Base-by-base conservation (phyloP, 106 monocot species). In the Iris macrosiphon region DNA sequence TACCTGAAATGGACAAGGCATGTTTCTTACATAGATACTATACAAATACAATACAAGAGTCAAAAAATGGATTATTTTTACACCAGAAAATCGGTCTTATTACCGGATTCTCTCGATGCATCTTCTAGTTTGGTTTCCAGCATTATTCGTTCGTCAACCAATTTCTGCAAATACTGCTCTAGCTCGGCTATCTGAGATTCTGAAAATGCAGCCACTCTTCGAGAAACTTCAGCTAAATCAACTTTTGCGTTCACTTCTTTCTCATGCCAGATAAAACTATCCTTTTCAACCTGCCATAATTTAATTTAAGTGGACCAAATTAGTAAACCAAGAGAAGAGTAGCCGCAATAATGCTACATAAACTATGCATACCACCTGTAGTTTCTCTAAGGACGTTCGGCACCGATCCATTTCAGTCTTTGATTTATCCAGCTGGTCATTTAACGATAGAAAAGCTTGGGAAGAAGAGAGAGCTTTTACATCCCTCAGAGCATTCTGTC, bases 61-160 rank as follows among this genome's bases (percentile, higher is more conserved):
- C n/a, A n/a, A n/a, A n/a, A n/a, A n/a, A n/a, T 10, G 0, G 25
- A 24, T 0, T 40, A 4, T 28, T 30, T 14, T 46, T 0, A 49
- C 2, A n/a, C 47, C 1, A 31, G 33, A 11, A 40, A 16, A 65
- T 26, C 30, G 34, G 20, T 16, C 26, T 52, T 28, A 50, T 18
- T 70, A 98, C 98, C 86, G 67, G 90, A 78, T 78, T 83, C 98
- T 73, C 68, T 77, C 44, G 71, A 87, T 57, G 83, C 78, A 27
- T 75, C 90, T 42, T 81, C 78, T 63, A 91, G 72, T 57, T 71
- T 98, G 50, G 37, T 31, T 45, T 83, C 80, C 40, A 98, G 20
- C 43, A 43, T 19, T 49, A 26, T 22, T 44, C 43, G 83, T 48
- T 78, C 87, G 43, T 91, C 57, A 34, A 55, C 46, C 49, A 72